phyloP scores from a whole-genome alignment of 176 grass and related monocot genomes.

The Bolboschoenus planiculmis region DNA sequence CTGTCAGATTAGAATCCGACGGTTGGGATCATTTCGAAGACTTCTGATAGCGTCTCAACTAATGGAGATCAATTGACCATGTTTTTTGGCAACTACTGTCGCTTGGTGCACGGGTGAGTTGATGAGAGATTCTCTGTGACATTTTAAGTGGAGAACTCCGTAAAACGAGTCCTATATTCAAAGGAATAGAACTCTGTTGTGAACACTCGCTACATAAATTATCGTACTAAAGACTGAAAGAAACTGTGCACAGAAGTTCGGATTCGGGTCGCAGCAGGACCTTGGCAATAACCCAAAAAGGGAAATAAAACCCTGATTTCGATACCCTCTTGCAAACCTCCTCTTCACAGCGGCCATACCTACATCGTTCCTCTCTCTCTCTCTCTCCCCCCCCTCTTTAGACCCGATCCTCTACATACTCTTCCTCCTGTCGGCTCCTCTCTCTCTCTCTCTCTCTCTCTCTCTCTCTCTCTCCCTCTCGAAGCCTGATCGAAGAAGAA shows the following conservation, averaged over 20 bases:
- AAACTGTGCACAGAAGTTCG: neutral
- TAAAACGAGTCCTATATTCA: neutral
- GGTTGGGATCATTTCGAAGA: neutral
- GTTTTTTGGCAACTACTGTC: neutral
- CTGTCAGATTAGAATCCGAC: neutral
- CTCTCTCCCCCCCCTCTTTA: neutral
- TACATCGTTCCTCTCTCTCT: neutral
- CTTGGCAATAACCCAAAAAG: neutral
- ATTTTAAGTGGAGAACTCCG: neutral
- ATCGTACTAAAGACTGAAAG: neutral
- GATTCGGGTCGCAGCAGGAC: neutral
- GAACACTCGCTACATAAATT: neutral
- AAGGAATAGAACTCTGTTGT: neutral
- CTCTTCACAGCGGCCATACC: neutral
- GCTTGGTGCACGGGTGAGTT: neutral
- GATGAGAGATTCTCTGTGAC: neutral
- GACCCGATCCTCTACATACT: neutral
- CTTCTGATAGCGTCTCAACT: neutral
- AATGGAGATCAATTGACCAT: neutral
- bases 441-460: neutral
- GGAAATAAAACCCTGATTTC: conserved; percentile 18
- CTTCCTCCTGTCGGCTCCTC: conserved; percentile 10
- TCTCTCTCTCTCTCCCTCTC: neutral
- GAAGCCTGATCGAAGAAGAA: conserved; percentile 12
- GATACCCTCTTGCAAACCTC: neutral